Base-by-base conservation (phyloP, 495 filamentous ascomycete species). In the Articulospora tetracladia region DNA sequence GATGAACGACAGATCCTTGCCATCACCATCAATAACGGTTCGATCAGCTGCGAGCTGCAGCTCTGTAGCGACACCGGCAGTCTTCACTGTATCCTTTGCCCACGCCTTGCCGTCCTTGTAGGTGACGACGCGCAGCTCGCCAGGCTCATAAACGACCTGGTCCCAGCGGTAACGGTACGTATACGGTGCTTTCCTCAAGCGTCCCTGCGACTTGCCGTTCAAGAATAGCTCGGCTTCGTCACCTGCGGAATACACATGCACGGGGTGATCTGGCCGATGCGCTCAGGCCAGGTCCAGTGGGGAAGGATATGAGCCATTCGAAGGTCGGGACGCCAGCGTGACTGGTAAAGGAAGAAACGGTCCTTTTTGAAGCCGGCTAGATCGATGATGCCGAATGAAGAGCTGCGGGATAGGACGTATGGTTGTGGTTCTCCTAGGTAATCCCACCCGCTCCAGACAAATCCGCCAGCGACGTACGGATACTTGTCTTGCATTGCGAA, bases 281-380 rank as follows among this genome's bases (percentile, higher is more conserved):
- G 65, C 34, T 75, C 69, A 1, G 77, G 76, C 77, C 77, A 81
- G 2, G 68, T 79, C 78, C 78, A 81, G 53, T 81, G 78, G 15
- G 78, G 78, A 17, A 79, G 70, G 25, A 79, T 75, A 44, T 79
- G 77, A 12, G 73, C 78, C 68, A 73, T 69, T 0, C 53, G 59
- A 6, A 76, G 56, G 19, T 72, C 69, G 3, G 78, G 68, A 1
- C 70, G 68, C 78, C 77, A 81, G 1, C 76, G 72, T 8, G 77
- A 60, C 53, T 79, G 76, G 60, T 81, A 81, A 3, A 79, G 57
- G 39, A 69, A 79, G 56, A 74, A 81, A 1, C 77, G 71, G 46
- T 79, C 78, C 64, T 81, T 81, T 60, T 70, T 72, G 54, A 81
- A 79, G 10, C 78, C 78, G 0, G 78, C 78, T n/a, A 79, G 66